These are phyloP conservation scores for Kodamaea lidongshanica DNA, from an alignment of 805 yeast genomes.

Conservation along the genomic window DNA sequence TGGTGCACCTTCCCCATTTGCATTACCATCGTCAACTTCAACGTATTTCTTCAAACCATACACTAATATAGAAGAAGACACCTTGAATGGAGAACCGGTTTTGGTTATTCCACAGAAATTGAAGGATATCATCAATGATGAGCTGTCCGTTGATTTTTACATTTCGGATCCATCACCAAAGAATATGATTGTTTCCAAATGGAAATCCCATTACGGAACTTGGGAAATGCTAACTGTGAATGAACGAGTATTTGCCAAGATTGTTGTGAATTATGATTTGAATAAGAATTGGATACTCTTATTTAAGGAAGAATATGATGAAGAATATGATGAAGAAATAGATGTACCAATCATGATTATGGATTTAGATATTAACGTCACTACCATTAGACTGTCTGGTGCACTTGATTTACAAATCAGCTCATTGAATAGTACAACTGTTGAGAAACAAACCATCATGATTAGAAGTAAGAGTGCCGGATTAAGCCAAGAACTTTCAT, in stretches of 20 bases:
- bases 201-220: constrained; percentile 37
- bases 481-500: constrained; percentile 19
- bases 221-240: constrained; percentile 40
- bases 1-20: constrained; percentile 38
- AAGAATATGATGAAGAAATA: constrained; percentile 21
- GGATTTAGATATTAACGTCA: constrained; percentile 18
- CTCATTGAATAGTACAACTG: constrained; percentile 26
- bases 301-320: constrained; percentile 36
- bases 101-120: constrained; percentile 31
- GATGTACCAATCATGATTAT: constrained; percentile 34
- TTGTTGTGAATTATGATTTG: constrained; percentile 32
- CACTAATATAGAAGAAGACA: constrained; percentile 6
- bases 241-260: constrained; percentile 32
- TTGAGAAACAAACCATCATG: constrained; percentile 24
- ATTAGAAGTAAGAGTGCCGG: constrained; percentile 28
- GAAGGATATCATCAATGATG: constrained; percentile 34
- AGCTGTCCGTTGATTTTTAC: constrained; percentile 32
- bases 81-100: constrained; percentile 12
- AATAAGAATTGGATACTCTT: constrained; percentile 33
- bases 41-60: constrained; percentile 31
- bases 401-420: constrained; percentile 36
- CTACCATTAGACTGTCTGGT: constrained; percentile 27
- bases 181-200: constrained; percentile 34
- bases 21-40: constrained; percentile 40
- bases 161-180: constrained; percentile 30